phyloP scores from a whole-genome alignment of 108 stramenopile species.

The Chaetoceros muelleri region DNA sequence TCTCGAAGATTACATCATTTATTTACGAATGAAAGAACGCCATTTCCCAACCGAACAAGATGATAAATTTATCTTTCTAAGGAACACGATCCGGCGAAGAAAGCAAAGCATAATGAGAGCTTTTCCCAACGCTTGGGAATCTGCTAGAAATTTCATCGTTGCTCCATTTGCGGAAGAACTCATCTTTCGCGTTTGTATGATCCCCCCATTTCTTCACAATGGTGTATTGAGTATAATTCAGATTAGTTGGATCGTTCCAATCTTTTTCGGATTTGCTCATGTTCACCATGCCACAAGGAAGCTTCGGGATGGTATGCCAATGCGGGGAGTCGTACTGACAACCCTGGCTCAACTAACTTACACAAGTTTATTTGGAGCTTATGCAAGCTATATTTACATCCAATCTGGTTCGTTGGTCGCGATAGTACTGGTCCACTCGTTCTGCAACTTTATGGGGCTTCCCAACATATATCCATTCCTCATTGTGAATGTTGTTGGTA shows the following conservation, averaged over 20 bases:
- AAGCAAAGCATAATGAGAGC: conserved; percentile 6
- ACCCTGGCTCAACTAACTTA: conserved; percentile 61
- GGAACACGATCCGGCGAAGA: conserved; percentile 12
- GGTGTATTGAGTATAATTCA: conserved; percentile 6
- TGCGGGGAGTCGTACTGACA: conserved; percentile 15
- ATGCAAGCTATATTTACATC: conserved; percentile 54
- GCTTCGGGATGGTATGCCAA: conserved; percentile 15
- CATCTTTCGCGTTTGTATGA: conserved; percentile 67
- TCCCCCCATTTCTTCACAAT: conserved; percentile 34
- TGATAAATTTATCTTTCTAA: conserved; percentile 3
- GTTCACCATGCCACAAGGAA: conserved; percentile 49
- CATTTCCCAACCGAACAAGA: background rate
- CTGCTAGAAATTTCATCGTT: conserved; percentile 39
- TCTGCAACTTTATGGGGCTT: conserved; percentile 79
- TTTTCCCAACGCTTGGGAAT: conserved; percentile 9
- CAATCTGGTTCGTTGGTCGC: conserved; percentile 47
- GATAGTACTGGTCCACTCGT: conserved; percentile 44
- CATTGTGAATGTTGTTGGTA: too few relatives aligned
- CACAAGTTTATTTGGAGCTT: conserved; percentile 72
- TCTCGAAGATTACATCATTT: conserved; percentile 8
- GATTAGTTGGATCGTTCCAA: conserved; percentile 36
- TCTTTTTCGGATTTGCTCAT: conserved; percentile 81
- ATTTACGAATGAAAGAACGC: background rate
- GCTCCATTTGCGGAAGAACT: conserved; percentile 75
- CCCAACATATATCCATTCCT: too few relatives aligned